A percentile compares a stretch with the other conserved stretches of the same genome.
Conservation (phyloP, 352 stramenopile genomes). For the Elongisporangium undulatum region DNA sequence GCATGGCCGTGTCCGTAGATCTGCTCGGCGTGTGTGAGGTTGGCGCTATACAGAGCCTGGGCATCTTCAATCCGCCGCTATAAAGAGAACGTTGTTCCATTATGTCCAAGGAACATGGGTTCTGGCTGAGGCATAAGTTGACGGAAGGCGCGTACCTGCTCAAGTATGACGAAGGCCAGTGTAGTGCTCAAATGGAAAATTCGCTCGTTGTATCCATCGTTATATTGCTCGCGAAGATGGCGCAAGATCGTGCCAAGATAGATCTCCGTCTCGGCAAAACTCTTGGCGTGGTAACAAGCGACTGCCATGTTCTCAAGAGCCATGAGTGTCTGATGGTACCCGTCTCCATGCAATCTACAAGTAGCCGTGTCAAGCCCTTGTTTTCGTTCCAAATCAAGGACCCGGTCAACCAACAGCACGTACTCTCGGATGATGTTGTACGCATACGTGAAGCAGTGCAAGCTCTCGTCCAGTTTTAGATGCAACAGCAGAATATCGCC, state of each 20-base stretch:
- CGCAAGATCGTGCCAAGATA: constrained; percentile 15
- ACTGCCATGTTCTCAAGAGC: constrained; percentile 54
- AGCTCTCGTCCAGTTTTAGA: constrained; percentile 21
- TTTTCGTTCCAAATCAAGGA: not conserved
- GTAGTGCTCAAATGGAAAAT: constrained; percentile 31
- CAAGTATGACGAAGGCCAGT: constrained; percentile 29
- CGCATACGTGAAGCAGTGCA: constrained; percentile 31
- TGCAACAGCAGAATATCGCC: constrained; percentile 32
- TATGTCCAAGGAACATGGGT: not conserved
- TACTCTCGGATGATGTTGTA: constrained; percentile 23
- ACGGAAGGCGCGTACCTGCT: constrained; percentile 25
- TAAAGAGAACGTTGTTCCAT: not conserved
- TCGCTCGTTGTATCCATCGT: constrained; percentile 44
- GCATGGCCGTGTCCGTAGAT: constrained; percentile 16
- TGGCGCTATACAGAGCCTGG: constrained; percentile 26
- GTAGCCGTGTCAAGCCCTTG: not conserved
- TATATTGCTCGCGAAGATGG: constrained; percentile 25
- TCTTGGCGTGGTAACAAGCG: constrained; percentile 11
- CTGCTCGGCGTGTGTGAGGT: constrained; percentile 19
- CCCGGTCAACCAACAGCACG: not conserved
- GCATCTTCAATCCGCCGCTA: constrained; percentile 43
- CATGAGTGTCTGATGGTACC: constrained; percentile 18
- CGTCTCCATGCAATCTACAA: constrained; percentile 25
- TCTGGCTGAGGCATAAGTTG: not conserved
- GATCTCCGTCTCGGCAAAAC: constrained; percentile 13